A percentile compares a stretch with the other conserved stretches of the same genome.
phyloP scores from a whole-genome alignment of 1,139 yeast genomes.

The Lodderomyces elongisporus region DNA sequence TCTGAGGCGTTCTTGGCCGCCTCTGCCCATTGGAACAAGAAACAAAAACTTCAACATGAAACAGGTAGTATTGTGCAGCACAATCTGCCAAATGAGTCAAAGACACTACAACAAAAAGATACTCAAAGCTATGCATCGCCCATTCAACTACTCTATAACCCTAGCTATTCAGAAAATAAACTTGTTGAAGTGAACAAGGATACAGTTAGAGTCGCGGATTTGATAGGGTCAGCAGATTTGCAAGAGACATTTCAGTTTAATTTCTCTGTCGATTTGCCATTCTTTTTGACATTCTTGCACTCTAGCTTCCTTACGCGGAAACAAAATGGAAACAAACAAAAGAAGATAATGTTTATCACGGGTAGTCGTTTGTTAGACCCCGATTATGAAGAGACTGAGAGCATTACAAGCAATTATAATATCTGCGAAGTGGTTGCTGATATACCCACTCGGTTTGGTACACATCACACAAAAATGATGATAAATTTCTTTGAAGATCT shows the following conservation, averaged over 20 bases:
- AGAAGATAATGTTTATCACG: slow-evolving; percentile 28
- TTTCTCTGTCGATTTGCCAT: slow-evolving; percentile 39
- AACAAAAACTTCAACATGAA: neutral
- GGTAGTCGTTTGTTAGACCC: slow-evolving; percentile 22
- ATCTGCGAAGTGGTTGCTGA: slow-evolving; percentile 27
- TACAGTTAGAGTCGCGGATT: slow-evolving; percentile 19
- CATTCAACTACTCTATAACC: slow-evolving; percentile 22
- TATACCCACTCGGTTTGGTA: slow-evolving; percentile 34
- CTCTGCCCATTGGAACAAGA: slow-evolving; percentile 11
- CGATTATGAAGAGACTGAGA: slow-evolving; percentile 11
- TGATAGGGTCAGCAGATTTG: slow-evolving; percentile 31
- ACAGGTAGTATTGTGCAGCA: neutral
- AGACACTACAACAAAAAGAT: slow-evolving; percentile 1
- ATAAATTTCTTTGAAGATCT: slow-evolving; percentile 45
- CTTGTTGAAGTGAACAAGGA: slow-evolving; percentile 19
- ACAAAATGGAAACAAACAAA: slow-evolving; percentile 14
- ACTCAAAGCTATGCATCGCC: slow-evolving; percentile 15
- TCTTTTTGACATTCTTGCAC: slow-evolving; percentile 32
- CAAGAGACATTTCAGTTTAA: slow-evolving; percentile 46
- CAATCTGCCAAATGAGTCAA: neutral
- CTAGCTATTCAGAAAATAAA: slow-evolving; percentile 16
- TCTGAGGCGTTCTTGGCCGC: slow-evolving; percentile 12
- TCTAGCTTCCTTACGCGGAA: slow-evolving; percentile 16
- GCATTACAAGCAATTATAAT: slow-evolving; percentile 18
- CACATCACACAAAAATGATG: slow-evolving; percentile 69